Percentiles rank a stretch among this genome's conserved stretches.
phyloP scores from a whole-genome alignment of 352 stramenopile genomes.

The Globisporangium apiculatum region DNA sequence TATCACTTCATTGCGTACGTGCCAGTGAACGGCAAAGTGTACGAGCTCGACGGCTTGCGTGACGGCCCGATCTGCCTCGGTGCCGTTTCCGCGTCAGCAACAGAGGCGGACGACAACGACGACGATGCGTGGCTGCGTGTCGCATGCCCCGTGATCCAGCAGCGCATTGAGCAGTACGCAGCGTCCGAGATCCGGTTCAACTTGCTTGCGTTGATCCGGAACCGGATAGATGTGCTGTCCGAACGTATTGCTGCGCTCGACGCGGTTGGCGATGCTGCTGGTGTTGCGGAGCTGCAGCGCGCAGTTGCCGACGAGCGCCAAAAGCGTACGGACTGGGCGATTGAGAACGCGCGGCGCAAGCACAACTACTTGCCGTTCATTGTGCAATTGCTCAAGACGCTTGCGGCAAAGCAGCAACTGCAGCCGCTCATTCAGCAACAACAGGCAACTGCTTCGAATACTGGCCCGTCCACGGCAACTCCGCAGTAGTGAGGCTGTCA shows the following conservation, averaged over 20 bases:
- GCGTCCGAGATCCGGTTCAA: constrained; percentile 95
- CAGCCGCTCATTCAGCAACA: constrained; percentile 71
- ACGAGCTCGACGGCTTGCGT: constrained; percentile 94
- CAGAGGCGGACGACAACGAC: no score
- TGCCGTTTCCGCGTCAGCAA: constrained; percentile 16
- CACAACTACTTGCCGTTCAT: constrained; percentile 97
- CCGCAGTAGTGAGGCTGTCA: no score
- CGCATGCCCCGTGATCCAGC: constrained; percentile 90
- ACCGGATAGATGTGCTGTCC: constrained; percentile 54
- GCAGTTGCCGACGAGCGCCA: constrained; percentile 43
- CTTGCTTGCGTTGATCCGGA: constrained; percentile 90
- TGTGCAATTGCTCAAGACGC: constrained; percentile 89
- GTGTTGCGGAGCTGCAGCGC: constrained; percentile 36
- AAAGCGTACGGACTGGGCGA: constrained; percentile 76
- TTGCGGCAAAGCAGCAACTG: constrained; percentile 88
- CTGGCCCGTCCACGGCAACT: no score
- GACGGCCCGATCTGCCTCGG: constrained; percentile 88
- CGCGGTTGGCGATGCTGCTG: constrained; percentile 20
- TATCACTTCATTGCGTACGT: constrained; percentile 98
- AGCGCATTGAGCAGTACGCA: constrained; percentile 89
- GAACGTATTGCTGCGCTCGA: constrained; percentile 34
- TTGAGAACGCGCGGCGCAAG: constrained; percentile 91
- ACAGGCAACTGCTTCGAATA: constrained; percentile 15
- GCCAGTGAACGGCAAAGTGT: constrained; percentile 83
- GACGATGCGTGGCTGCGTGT: constrained; percentile 81